A percentile compares a stretch with the other conserved stretches of the same genome.
phyloP scores from a whole-genome alignment of 495 filamentous ascomycete genomes.

The Neurospora terricola region DNA sequence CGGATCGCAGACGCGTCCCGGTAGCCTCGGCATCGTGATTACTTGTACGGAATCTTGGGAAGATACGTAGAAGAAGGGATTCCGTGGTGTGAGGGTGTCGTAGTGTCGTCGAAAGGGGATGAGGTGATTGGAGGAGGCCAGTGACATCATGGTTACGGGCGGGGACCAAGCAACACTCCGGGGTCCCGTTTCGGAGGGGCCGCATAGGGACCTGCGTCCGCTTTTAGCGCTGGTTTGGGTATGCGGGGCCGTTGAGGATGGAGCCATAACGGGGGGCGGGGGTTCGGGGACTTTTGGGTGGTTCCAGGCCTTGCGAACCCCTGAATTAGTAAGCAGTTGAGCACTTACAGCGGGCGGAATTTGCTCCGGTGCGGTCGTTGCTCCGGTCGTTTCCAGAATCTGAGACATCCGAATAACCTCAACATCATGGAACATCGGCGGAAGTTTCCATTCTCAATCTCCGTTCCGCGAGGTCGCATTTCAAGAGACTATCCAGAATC shows the following conservation, averaged over 20 bases:
- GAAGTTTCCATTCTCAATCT: neutral
- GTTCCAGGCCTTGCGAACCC: neutral
- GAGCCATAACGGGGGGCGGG: neutral
- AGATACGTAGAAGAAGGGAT: neutral
- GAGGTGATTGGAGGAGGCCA: neutral
- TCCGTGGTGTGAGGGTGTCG: neutral
- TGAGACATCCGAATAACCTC: neutral
- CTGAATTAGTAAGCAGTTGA: neutral
- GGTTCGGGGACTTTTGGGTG: neutral
- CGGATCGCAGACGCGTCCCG: neutral
- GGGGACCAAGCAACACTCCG: neutral
- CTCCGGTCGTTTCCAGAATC: neutral
- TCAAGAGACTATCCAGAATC: neutral
- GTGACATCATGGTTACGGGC: neutral
- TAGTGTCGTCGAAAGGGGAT: neutral
- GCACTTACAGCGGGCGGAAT: neutral
- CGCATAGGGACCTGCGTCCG: neutral
- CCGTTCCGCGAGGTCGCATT: neutral
- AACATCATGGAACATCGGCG: neutral
- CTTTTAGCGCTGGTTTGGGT: neutral
- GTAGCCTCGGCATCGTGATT: neutral
- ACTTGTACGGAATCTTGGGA: neutral
- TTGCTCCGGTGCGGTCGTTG: neutral
- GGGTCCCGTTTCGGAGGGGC: neutral
- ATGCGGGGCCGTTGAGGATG: neutral